Evolutionary conservation across 768 basidiomycete species (phyloP).

Genomic region (Suillus sp.): DNA sequence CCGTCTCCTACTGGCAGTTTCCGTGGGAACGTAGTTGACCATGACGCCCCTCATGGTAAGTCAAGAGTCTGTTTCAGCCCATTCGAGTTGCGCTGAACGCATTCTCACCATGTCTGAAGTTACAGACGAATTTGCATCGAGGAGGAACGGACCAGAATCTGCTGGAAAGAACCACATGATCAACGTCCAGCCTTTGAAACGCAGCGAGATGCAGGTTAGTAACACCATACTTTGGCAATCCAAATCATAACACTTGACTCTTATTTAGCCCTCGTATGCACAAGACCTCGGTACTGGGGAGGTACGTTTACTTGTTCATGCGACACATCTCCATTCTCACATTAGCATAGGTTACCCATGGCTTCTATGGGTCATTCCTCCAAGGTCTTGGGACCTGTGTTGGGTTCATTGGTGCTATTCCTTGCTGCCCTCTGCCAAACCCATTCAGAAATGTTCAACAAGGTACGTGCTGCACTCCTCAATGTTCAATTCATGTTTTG

Average conservation of each 20-base stretch:
- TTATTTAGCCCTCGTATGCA: conserved; percentile 79
- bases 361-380: conserved; percentile 81
- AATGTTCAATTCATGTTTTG: conserved; percentile 17
- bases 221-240: conserved; percentile 14
- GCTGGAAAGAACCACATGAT: conserved; percentile 51
- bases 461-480: conserved; percentile 44
- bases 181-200: conserved; percentile 81
- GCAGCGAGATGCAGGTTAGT: conserved; percentile 81
- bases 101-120: conserved; percentile 44
- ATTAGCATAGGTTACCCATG: conserved; percentile 67
- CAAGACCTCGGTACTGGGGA: conserved; percentile 80
- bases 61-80: conserved; percentile 13
- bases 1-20: conserved; percentile 38
- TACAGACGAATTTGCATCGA: conserved; percentile 56
- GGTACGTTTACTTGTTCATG: conserved; percentile 31
- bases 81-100: conserved; percentile 9
- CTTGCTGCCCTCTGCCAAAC: conserved; percentile 85
- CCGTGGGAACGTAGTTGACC: conserved; percentile 71
- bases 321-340: conserved; percentile 8
- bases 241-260: background rate
- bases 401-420: conserved; percentile 74
- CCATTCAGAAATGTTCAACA: conserved; percentile 86
- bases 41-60: conserved; percentile 66
- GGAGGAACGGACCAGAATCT: conserved; percentile 30
- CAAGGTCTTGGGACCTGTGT: conserved; percentile 66